These are phyloP conservation scores for Litchi chinensis DNA, from an alignment of 345 rosid genomes.

Conservation along the genomic window DNA sequence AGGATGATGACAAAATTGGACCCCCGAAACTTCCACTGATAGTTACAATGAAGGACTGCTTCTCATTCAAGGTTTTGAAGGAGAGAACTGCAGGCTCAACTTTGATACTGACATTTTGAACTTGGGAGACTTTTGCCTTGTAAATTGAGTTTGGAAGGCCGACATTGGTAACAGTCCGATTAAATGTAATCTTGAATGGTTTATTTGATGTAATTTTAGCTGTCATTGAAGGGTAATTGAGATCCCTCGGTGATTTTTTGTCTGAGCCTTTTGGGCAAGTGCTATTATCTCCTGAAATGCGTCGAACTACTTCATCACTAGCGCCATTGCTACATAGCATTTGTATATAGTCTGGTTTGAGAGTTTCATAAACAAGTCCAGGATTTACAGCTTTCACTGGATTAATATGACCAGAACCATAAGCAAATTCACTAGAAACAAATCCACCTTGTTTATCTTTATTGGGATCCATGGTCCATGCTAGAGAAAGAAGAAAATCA, in stretches of 20 bases:
- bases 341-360: constrained; percentile 35
- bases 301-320: constrained; percentile 5
- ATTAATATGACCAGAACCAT: constrained; percentile 29
- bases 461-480: constrained; percentile 3
- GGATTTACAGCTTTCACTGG: constrained; percentile 29
- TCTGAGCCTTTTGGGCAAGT: constrained; percentile 30
- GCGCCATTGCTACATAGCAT: constrained; percentile 45
- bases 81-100: constrained; percentile 29
- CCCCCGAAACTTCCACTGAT: constrained; percentile 16
- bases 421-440: not conserved
- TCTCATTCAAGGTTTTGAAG: constrained; percentile 25
- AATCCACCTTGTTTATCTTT: not conserved
- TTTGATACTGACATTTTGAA: constrained; percentile 20
- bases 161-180: constrained; percentile 42
- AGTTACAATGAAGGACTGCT: constrained; percentile 25
- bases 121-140: constrained; percentile 1
- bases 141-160: constrained; percentile 15
- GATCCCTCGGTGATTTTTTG: constrained; percentile 22
- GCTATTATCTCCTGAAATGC: constrained; percentile 36
- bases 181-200: constrained; percentile 28
- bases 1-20: not conserved
- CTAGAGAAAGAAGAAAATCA: not conserved
- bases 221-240: constrained; percentile 46
- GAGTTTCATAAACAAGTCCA: constrained; percentile 40
- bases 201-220: constrained; percentile 18